Evolutionary conservation across 2,329 filamentous ascomycete species (phyloP).

Genomic region (Exophiala oligosperma): DNA sequence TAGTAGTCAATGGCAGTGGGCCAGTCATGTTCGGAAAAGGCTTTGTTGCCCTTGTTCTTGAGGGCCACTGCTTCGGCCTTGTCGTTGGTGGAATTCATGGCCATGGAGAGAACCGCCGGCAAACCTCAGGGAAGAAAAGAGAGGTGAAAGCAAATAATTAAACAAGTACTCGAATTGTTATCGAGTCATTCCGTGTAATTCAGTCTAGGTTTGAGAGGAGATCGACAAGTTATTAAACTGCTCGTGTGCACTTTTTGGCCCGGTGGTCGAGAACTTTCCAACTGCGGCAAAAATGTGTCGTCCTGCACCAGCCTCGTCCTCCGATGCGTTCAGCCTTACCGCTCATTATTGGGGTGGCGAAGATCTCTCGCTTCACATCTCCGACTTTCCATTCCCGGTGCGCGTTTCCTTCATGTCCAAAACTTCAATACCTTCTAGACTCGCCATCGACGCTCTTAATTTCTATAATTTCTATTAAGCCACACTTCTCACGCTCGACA

Average conservation of each 20-base stretch:
- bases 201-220: not conserved
- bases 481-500: no score
- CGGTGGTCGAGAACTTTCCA: not conserved
- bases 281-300: not conserved
- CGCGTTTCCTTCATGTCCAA: not conserved
- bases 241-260: constrained; percentile 8
- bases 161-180: constrained; percentile 3
- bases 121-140: not conserved
- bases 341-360: no score
- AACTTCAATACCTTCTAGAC: not conserved
- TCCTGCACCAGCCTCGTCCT: not conserved
- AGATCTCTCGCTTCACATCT: no score
- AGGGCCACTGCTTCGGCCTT: constrained; percentile 73
- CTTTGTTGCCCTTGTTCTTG: constrained; percentile 93
- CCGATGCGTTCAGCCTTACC: no score
- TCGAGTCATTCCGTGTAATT: constrained; percentile 13
- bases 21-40: constrained; percentile 88
- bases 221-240: constrained; percentile 8
- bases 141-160: not conserved
- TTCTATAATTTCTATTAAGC: not conserved
- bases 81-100: constrained; percentile 44
- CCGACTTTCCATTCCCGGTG: not conserved
- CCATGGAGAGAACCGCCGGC: not conserved
- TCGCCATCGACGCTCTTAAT: not conserved
- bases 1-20: constrained; percentile 78